Evolutionary conservation across 345 rosid genomes (phyloP), one percentile per base, ranked within the genome.

Genomic region (Abelmoschus esculentus): DNA sequence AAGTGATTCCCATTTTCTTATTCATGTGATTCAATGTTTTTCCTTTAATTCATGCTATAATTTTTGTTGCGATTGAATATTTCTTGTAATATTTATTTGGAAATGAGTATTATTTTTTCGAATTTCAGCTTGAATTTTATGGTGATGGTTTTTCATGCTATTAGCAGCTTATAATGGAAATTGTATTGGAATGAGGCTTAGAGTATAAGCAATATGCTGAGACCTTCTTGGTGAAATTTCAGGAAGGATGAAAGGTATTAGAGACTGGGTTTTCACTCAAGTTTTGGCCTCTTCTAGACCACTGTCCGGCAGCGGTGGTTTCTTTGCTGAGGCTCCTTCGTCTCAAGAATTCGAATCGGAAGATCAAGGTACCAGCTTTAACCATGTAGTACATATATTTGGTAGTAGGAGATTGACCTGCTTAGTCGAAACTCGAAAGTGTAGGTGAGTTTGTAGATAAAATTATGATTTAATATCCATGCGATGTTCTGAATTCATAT

Each of bases 181-280:
- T 14, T 44, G 19, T 46, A 14, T 26, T 65, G 29, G 38, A 18
- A 26, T 26, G 55, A 47, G 70, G 57, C 26, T 47, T 47, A 28
- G 70, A 1, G 11, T 53, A 47, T 47, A 28, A 49, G 32, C 57
- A n/a, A 29, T 66, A 28, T 49, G 40, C 57, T 22, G 36, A 64
- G 18, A 2, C 2, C 4, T 29, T 47, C 49, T 29, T 9, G 8
- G 70, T 29, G 8, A 49, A 49, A 7, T 15, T 73, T 67, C 72
- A 76, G 83, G 65, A 46, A 73, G 28, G 34, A 93, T 93, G 97
- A 91, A 88, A 83, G 84, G 95, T 54, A 67, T 91, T 77, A 84
- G 84, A 77, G 97, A 93, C 59, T 91, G 96, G 91, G 85, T 80
- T 72, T 84, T 86, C 31, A 74, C 86, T 44, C 88, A 85, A 66